phyloP scores from a whole-genome alignment of 345 rosid species.

The Anacardium occidentale region DNA sequence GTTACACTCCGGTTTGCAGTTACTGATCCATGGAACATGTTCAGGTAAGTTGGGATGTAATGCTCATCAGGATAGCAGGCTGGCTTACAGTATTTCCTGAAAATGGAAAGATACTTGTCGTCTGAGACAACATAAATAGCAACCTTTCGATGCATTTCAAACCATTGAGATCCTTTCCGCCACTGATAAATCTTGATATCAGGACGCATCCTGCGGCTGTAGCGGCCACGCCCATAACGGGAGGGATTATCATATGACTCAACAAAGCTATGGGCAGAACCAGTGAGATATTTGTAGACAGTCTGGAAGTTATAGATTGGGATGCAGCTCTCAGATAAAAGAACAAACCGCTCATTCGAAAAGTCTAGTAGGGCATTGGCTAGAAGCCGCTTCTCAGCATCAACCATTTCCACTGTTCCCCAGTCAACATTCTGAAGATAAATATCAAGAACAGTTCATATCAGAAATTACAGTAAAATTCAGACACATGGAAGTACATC shows the following conservation, averaged over 20 bases:
- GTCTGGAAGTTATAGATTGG: constrained; percentile 78
- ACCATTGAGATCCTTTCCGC: constrained; percentile 97
- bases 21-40: constrained; percentile 73
- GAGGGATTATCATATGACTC: constrained; percentile 89
- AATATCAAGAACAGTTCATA: constrained; percentile 6
- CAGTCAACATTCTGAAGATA: constrained; percentile 65
- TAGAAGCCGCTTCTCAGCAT: constrained; percentile 88
- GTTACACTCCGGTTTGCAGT: constrained; percentile 77
- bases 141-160: constrained; percentile 68
- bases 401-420: constrained; percentile 70
- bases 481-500: background rate
- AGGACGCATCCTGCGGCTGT: constrained; percentile 82
- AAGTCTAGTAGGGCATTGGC: constrained; percentile 86
- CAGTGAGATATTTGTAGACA: constrained; percentile 69
- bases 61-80: constrained; percentile 97
- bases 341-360: constrained; percentile 82
- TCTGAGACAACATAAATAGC: constrained; percentile 69
- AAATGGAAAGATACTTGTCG: constrained; percentile 59
- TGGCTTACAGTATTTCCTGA: constrained; percentile 74
- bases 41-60: constrained; percentile 74
- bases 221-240: constrained; percentile 91
- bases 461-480: background rate
- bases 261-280: constrained; percentile 72
- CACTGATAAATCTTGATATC: constrained; percentile 73
- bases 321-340: constrained; percentile 95